Evolutionary conservation across 805 yeast genomes (phyloP).

Genomic region (Metschnikowia sp.): DNA sequence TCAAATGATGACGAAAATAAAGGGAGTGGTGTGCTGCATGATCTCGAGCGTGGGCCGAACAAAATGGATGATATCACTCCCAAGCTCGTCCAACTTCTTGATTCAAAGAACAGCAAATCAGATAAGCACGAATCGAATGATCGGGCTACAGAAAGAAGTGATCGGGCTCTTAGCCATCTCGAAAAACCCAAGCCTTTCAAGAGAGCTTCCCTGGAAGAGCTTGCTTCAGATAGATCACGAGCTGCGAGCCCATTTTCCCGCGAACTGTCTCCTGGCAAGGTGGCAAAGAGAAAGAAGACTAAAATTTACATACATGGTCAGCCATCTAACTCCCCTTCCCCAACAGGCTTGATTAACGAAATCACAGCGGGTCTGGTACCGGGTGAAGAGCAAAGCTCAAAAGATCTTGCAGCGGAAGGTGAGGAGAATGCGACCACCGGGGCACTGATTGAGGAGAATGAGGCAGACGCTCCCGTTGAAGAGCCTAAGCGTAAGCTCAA

Average conservation of each 20-base stretch:
- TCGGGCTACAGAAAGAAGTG: not conserved
- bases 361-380: not conserved
- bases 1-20: not conserved
- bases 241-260: conserved; percentile 16
- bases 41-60: not conserved
- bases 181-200: not conserved
- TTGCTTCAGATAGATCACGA: conserved; percentile 5
- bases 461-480: conserved; percentile 3
- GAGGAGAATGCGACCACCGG: not conserved
- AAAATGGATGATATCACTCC: not conserved
- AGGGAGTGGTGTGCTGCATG: not conserved
- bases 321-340: conserved; percentile 9
- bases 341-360: conserved; percentile 2
- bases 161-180: not conserved
- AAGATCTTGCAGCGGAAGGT: not conserved
- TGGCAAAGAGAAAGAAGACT: conserved; percentile 24
- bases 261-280: conserved; percentile 8
- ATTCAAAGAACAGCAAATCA: not conserved
- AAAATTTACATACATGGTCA: conserved; percentile 27
- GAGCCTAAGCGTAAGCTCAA: conserved; percentile 12
- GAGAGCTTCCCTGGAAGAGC: conserved; percentile 4
- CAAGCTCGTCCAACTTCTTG: not conserved
- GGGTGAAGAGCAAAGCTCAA: not conserved
- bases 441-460: not conserved
- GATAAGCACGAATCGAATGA: not conserved